A percentile compares a stretch with the other conserved stretches of the same genome.
These are phyloP conservation scores for Amaranthus tricolor DNA, from an alignment of 179 eudicot species.

Conservation along the genomic window DNA sequence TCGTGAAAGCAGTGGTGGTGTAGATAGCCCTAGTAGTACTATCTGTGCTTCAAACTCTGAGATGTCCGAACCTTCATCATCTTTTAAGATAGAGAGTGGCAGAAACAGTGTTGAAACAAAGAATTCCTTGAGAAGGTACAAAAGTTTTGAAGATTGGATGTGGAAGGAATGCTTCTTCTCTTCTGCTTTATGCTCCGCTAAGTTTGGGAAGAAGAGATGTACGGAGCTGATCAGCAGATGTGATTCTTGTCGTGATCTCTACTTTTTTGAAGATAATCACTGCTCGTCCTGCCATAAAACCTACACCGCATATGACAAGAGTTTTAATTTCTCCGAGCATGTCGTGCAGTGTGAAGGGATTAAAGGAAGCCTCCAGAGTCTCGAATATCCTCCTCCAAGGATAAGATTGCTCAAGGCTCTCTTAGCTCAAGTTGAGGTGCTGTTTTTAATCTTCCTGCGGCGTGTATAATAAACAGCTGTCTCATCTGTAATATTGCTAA, in stretches of 20 bases:
- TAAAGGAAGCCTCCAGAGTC: constrained; percentile 28
- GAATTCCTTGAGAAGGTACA: constrained; percentile 46
- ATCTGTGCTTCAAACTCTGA: constrained; percentile 47
- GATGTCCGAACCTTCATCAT: constrained; percentile 47
- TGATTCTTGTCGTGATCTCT: constrained; percentile 50
- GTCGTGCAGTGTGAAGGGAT: constrained; percentile 49
- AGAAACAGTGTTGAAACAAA: constrained; percentile 41
- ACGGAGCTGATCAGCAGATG: constrained; percentile 46
- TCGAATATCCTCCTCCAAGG: constrained; percentile 49
- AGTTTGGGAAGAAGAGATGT: constrained; percentile 52
- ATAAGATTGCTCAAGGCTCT: constrained; percentile 63
- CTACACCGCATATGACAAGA: constrained; percentile 21
- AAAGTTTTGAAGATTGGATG: constrained; percentile 70
- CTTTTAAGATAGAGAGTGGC: constrained; percentile 74
- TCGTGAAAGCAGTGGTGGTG: constrained; percentile 30
- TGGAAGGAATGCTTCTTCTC: constrained; percentile 65
- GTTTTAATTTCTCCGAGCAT: constrained; percentile 43
- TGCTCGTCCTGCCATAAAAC: constrained; percentile 66
- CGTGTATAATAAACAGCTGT: not conserved
- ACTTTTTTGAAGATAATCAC: constrained; percentile 47
- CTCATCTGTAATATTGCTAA: not conserved
- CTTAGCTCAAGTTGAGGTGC: constrained; percentile 64
- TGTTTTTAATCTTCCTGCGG: not conserved
- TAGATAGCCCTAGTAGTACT: constrained; percentile 55
- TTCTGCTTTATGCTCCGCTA: constrained; percentile 46